These are phyloP conservation scores for Oehlia diaphana DNA, from an alignment of 192 early-diverging fungal species.

Conservation along the genomic window DNA sequence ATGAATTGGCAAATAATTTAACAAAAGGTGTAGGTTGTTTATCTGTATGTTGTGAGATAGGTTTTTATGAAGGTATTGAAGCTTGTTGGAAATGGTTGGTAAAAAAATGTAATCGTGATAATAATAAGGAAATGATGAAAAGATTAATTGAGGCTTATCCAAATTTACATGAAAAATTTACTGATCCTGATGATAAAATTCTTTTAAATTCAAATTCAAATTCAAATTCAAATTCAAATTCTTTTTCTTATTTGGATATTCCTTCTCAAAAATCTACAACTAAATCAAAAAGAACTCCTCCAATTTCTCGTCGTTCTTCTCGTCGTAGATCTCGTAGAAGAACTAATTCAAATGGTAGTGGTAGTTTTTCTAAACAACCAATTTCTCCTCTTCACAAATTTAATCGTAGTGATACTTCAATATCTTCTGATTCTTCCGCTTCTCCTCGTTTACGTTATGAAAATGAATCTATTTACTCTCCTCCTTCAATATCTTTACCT, in stretches of 20 bases:
- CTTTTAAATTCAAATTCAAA: not conserved
- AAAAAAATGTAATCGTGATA: slow-evolving; percentile 15
- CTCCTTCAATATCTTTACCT: not conserved
- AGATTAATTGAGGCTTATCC: slow-evolving; percentile 31
- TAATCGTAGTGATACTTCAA: not conserved
- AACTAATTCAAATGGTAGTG: not conserved
- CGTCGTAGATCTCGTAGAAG: not conserved
- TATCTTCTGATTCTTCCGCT: not conserved
- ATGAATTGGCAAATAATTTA: slow-evolving; percentile 21
- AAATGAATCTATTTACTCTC: not conserved
- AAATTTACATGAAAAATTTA: slow-evolving; percentile 22
- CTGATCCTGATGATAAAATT: not conserved
- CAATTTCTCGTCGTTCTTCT: not conserved
- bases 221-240: not conserved
- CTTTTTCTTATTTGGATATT: too few relatives aligned
- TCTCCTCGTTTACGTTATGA: not conserved
- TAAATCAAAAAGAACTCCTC: not conserved
- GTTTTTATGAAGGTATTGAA: slow-evolving; percentile 34
- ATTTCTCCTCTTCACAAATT: not conserved
- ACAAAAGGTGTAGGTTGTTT: slow-evolving; percentile 33
- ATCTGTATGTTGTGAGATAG: slow-evolving; percentile 31
- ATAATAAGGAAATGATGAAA: slow-evolving; percentile 27
- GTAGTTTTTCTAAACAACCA: not conserved
- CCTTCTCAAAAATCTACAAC: not conserved
- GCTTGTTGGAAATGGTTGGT: slow-evolving; percentile 31